Evolutionary conservation across 176 grass and related monocot genomes (phyloP).

Genomic region (Hsuehochloa calcarea): DNA sequence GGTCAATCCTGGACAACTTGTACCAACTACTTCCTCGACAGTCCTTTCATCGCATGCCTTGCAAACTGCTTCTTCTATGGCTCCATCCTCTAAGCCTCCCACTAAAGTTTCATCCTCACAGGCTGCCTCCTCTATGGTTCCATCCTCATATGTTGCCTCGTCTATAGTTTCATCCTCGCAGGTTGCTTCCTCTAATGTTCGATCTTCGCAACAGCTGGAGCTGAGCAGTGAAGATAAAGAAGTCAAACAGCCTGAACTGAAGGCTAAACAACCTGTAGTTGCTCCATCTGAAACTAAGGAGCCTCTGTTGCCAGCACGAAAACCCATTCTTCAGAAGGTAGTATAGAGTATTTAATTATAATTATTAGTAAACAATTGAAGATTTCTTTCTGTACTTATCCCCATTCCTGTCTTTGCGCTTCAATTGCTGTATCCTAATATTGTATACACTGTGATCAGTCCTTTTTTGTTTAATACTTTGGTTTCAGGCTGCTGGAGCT

Average conservation of each 20-base stretch:
- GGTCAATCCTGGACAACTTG: slow-evolving; percentile 61
- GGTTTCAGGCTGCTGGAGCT: slow-evolving; percentile 58
- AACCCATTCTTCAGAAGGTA: slow-evolving; percentile 65
- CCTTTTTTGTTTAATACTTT: slow-evolving; percentile 22
- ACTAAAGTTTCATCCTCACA: slow-evolving; percentile 30
- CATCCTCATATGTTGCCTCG: slow-evolving; percentile 21
- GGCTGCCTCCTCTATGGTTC: slow-evolving; percentile 18
- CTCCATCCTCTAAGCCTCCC: slow-evolving; percentile 22
- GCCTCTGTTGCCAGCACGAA: slow-evolving; percentile 74
- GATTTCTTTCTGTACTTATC: neutral
- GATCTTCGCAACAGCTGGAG: slow-evolving; percentile 22
- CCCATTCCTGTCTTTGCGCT: neutral
- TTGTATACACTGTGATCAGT: slow-evolving; percentile 11
- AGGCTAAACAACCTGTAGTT: slow-evolving; percentile 50
- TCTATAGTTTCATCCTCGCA: slow-evolving; percentile 3
- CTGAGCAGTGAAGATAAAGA: slow-evolving; percentile 40
- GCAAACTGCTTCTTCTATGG: slow-evolving; percentile 21
- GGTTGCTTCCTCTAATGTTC: slow-evolving; percentile 29
- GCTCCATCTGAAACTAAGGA: slow-evolving; percentile 47
- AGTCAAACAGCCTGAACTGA: slow-evolving; percentile 38
- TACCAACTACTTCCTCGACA: slow-evolving; percentile 39
- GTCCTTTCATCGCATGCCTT: slow-evolving; percentile 27
- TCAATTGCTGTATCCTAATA: neutral
- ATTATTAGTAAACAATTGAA: neutral
- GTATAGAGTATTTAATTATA: neutral